Percentiles rank a stretch among this genome's conserved stretches.
Conservation (phyloP, 208 protist species). For the Crithidia mellificae region DNA sequence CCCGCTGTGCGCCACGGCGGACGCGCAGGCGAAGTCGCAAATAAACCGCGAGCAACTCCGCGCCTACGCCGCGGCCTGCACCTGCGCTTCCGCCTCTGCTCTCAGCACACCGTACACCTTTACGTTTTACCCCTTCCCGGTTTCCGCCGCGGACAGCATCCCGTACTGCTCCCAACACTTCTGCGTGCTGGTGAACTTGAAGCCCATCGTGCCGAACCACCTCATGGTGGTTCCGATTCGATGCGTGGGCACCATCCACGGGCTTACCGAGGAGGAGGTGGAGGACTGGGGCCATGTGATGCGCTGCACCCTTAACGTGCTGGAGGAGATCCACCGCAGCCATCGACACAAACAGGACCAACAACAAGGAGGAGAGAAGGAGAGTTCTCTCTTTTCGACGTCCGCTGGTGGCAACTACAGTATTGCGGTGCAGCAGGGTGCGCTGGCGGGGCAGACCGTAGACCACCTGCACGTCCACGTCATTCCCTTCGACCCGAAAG, state of each 20-base stretch:
- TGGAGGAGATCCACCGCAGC: conserved; percentile 42
- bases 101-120: conserved; percentile 28
- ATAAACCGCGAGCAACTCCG: conserved; percentile 34
- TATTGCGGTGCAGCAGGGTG: conserved; percentile 80
- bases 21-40: conserved; percentile 30
- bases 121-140: conserved; percentile 56
- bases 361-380: neutral
- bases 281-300: conserved; percentile 74
- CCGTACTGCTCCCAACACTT: conserved; percentile 66
- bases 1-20: conserved; percentile 28
- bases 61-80: neutral
- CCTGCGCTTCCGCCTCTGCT: neutral
- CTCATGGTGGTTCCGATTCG: conserved; percentile 85
- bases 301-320: conserved; percentile 61
- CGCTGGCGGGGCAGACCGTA: conserved; percentile 77
- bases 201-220: conserved; percentile 78
- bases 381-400: too few relatives aligned
- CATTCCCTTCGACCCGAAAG: conserved; percentile 77
- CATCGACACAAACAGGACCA: too few relatives aligned
- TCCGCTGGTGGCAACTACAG: conserved; percentile 52
- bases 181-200: conserved; percentile 81
- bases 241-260: conserved; percentile 68
- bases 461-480: conserved; percentile 82
- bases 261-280: conserved; percentile 67
- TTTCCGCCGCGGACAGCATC: conserved; percentile 47